Evolutionary conservation across 805 yeast species (phyloP).

Genomic region (Hemisphaericaspora nanyangensis): DNA sequence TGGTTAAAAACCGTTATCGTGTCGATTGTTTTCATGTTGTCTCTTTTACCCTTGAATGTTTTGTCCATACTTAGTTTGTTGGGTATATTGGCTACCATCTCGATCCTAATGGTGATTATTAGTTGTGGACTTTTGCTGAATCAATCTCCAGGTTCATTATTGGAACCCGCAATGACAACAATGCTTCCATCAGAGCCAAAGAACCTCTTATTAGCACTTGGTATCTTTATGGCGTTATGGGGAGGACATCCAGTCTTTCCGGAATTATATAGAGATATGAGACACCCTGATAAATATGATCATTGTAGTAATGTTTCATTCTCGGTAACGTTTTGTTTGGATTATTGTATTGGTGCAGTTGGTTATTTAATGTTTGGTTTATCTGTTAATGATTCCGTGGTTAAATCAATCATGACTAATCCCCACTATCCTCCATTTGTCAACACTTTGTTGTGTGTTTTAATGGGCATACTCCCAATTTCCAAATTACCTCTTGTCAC

Average conservation of each 20-base stretch:
- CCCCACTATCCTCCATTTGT: slow-evolving; percentile 65
- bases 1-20: slow-evolving; percentile 43
- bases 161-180: slow-evolving; percentile 41
- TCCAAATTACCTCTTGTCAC: slow-evolving; percentile 38
- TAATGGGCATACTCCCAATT: slow-evolving; percentile 39
- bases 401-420: slow-evolving; percentile 67
- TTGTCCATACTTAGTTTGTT: slow-evolving; percentile 51
- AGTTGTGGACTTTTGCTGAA: slow-evolving; percentile 43
- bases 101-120: slow-evolving; percentile 44
- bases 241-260: slow-evolving; percentile 85
- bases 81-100: slow-evolving; percentile 54
- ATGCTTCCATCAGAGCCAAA: slow-evolving; percentile 29
- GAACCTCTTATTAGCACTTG: slow-evolving; percentile 50
- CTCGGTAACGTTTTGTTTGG: slow-evolving; percentile 53
- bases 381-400: slow-evolving; percentile 64
- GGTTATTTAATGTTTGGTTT: slow-evolving; percentile 83
- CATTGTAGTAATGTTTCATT: slow-evolving; percentile 54
- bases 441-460: slow-evolving; percentile 22
- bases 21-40: slow-evolving; percentile 37
- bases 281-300: slow-evolving; percentile 58
- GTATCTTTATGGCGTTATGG: slow-evolving; percentile 75
- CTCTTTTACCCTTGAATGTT: slow-evolving; percentile 54
- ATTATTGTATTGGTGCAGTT: slow-evolving; percentile 55
- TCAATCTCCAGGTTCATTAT: slow-evolving; percentile 52
- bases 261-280: slow-evolving; percentile 67